Percentiles rank a stretch among this genome's conserved stretches.
Conservation (phyloP, 352 stramenopile species). For the Phytophthora pinifolia region DNA sequence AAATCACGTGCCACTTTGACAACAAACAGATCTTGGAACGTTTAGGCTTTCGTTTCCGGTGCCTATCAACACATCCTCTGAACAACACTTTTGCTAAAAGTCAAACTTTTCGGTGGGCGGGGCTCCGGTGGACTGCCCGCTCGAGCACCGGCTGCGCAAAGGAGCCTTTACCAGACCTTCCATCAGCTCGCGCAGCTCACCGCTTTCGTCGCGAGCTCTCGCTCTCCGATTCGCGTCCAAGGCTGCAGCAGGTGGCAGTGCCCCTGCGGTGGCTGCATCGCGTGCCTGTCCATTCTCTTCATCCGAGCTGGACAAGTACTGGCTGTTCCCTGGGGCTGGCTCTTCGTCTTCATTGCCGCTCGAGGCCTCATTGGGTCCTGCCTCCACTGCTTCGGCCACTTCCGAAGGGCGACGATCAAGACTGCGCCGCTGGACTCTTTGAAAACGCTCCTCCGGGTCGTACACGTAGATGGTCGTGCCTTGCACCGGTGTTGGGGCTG, state of each 20-base stretch:
- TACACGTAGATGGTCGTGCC: slow-evolving; percentile 51
- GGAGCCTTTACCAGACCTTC: slow-evolving; percentile 49
- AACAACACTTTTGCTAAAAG: slow-evolving; percentile 27
- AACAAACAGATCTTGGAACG: not conserved
- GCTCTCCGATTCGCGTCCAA: slow-evolving; percentile 2
- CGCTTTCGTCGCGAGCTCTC: slow-evolving; percentile 45
- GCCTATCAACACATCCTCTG: slow-evolving; percentile 4
- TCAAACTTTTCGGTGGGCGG: slow-evolving; percentile 54
- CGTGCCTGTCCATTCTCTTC: slow-evolving; percentile 30
- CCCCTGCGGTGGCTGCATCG: not conserved
- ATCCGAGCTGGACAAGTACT: slow-evolving; percentile 23
- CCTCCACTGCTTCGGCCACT: not conserved
- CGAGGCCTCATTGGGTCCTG: slow-evolving; percentile 7
- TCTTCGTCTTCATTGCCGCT: slow-evolving; percentile 10
- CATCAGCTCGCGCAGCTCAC: slow-evolving; percentile 60
- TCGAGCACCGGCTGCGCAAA: slow-evolving; percentile 50
- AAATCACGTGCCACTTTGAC: not conserved
- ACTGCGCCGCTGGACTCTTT: slow-evolving; percentile 37
- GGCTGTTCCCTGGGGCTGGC: slow-evolving; percentile 2
- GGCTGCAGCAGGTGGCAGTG: slow-evolving; percentile 5
- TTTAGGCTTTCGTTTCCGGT: not conserved
- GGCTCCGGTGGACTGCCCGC: slow-evolving; percentile 53
- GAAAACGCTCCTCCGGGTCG: slow-evolving; percentile 39
- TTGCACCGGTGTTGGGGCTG: slow-evolving; percentile 18
- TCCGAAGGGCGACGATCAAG: slow-evolving; percentile 11